Base-by-base conservation (phyloP, 352 stramenopile species). In the Phytophthora parvispora region DNA sequence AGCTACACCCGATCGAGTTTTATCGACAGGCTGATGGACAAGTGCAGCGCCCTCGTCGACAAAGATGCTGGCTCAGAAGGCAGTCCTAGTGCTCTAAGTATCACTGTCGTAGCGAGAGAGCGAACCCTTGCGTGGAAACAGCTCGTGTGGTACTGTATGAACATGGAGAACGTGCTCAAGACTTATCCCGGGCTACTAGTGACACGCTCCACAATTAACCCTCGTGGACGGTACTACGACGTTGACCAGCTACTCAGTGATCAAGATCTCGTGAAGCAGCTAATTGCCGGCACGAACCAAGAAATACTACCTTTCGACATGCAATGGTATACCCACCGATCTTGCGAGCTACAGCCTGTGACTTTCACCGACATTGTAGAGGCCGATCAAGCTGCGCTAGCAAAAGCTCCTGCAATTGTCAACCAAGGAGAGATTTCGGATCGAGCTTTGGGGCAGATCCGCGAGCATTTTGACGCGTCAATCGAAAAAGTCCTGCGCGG, bases 91-190 rank as follows among this genome's bases (percentile, higher is more conserved):
- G 18, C 50, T 80, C 51, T 47, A 31, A 59, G 51, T 22, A 32
- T 66, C 34, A 60, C 22, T 4, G 48, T 66, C 36, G 48, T 29
- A 27, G 47, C 59, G 9, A 25, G 10, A 47, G 50, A 57, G 24
- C 58, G 32, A n/a, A 56, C 28, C 6, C 15, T 58, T 12, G 58
- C 58, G 7, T 65, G 58, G 58, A 49, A 59, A 20, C 58, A 65
- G 22, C 45, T 65, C 29, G 49, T 65, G n/a, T 65, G 58, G 58
- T 58, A 65, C 36, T 54, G 29, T 10, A 34, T 65, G 43, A 65
- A 49, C 36, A 25, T 65, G n/a, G 58, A 65, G 47, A 45, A 38
- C 15, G 18, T 65, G 36, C 45, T 65, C 22, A 48, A 48, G 29
- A 28, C 58, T 10, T 65, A 65, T 29, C 43, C 49, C 10, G 58